Percentiles rank a stretch among this genome's conserved stretches.
Evolutionary conservation across 2,329 filamentous ascomycete genomes (phyloP).

Genomic region (Penicillium italicum): DNA sequence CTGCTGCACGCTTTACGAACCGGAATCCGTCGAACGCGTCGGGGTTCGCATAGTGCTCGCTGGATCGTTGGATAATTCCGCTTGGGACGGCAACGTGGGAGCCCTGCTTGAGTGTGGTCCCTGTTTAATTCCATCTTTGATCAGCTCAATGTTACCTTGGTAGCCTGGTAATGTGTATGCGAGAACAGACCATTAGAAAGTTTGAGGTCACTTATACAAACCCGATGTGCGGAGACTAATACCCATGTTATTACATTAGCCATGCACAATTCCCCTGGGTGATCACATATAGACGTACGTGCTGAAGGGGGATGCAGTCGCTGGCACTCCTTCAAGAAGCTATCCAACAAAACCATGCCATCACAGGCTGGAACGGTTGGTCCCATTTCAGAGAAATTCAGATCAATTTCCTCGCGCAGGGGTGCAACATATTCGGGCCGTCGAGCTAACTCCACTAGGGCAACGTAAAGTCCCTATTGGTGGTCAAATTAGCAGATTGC

Average conservation of each 20-base stretch:
- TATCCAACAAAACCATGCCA: slow-evolving; percentile 18
- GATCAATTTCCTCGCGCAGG: slow-evolving; percentile 16
- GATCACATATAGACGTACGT: slow-evolving; percentile 14
- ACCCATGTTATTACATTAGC: slow-evolving; percentile 1
- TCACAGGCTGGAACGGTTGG: slow-evolving; percentile 15
- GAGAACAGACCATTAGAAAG: slow-evolving; percentile 20
- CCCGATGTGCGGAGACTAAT: slow-evolving; percentile 23
- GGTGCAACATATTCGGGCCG: slow-evolving; percentile 18
- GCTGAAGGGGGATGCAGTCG: slow-evolving; percentile 23
- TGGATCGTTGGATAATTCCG: slow-evolving; percentile 17
- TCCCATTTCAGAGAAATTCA: slow-evolving; percentile 5
- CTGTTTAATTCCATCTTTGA: slow-evolving; percentile 2
- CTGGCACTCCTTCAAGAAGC: slow-evolving; percentile 24
- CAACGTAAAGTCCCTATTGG: slow-evolving; percentile 19
- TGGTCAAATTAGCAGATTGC: background rate
- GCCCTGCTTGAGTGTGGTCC: slow-evolving; percentile 18
- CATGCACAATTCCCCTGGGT: background rate
- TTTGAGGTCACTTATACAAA: slow-evolving; percentile 14
- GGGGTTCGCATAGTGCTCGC: slow-evolving; percentile 12
- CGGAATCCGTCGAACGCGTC: slow-evolving; percentile 21
- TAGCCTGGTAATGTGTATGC: background rate
- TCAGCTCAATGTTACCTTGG: background rate
- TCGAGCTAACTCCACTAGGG: slow-evolving; percentile 17
- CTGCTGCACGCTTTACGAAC: slow-evolving; percentile 17
- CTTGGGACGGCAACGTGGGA: slow-evolving; percentile 22